Conservation (phyloP, 169 alveolate genomes). For the Plasmodium fragile region DNA sequence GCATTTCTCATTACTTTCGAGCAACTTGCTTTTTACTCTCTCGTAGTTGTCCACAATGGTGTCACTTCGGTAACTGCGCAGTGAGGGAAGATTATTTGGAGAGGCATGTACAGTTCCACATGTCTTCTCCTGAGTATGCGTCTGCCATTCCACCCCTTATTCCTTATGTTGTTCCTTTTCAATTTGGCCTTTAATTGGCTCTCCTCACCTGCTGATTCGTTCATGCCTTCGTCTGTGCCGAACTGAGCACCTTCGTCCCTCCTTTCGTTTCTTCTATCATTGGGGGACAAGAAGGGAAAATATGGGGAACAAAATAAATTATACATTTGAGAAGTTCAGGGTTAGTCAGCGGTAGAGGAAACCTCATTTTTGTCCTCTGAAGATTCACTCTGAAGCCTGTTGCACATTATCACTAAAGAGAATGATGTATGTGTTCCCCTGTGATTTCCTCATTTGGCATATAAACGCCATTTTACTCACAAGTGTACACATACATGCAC, state of each 20-base stretch:
- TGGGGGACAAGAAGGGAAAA: not conserved
- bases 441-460: not conserved
- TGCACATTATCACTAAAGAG: not conserved
- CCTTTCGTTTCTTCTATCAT: not conserved
- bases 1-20: slow-evolving; percentile 67
- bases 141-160: not conserved
- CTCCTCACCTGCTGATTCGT: slow-evolving; percentile 29
- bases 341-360: not conserved
- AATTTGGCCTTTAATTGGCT: not conserved
- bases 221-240: slow-evolving; percentile 5
- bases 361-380: not conserved
- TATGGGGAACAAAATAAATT: not conserved
- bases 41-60: slow-evolving; percentile 52
- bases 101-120: not conserved
- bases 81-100: not conserved
- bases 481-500: not conserved
- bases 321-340: not conserved
- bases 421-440: not conserved
- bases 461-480: not conserved
- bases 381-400: not conserved
- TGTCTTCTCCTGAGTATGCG: not conserved
- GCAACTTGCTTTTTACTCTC: slow-evolving; percentile 48
- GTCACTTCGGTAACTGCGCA: slow-evolving; percentile 37
- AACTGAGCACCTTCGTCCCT: not conserved
- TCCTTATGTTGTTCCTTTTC: not conserved